These are phyloP conservation scores for Daldinia bambusicola DNA, from an alignment of 495 filamentous ascomycete species.

Conservation along the genomic window DNA sequence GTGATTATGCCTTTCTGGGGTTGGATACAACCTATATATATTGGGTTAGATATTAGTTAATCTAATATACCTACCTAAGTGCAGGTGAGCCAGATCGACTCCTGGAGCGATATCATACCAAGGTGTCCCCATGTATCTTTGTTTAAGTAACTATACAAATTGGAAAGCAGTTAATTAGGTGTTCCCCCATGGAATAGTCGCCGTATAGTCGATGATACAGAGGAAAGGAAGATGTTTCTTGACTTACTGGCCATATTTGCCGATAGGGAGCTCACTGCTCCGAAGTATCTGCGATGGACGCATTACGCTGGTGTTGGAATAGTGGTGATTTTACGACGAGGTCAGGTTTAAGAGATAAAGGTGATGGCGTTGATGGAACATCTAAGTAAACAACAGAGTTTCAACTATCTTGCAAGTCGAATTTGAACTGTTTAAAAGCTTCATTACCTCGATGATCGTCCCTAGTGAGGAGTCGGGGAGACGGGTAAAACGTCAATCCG, in stretches of 20 bases:
- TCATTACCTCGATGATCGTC: not conserved
- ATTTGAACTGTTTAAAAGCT: not conserved
- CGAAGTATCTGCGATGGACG: conserved; percentile 34
- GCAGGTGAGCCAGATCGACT: not conserved
- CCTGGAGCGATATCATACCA: not conserved
- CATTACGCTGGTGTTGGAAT: conserved; percentile 11
- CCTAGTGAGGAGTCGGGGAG: conserved; percentile 6
- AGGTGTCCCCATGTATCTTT: conserved; percentile 38
- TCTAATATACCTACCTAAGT: not conserved
- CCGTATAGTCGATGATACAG: not conserved
- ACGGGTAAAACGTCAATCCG: conserved; percentile 22
- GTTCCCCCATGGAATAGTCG: not conserved
- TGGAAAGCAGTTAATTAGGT: not conserved
- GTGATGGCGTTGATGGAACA: not conserved
- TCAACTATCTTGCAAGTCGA: not conserved
- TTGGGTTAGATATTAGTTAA: not conserved
- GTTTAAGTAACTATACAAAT: conserved; percentile 30
- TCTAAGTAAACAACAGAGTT: not conserved
- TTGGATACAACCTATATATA: conserved; percentile 7
- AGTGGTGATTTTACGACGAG: not conserved
- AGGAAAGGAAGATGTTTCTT: not conserved
- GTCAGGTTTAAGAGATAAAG: not conserved
- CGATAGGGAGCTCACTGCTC: conserved; percentile 27
- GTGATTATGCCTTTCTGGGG: conserved; percentile 63
- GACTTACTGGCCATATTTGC: conserved; percentile 40